A percentile compares a stretch with the other conserved stretches of the same genome.
These are phyloP conservation scores for Filobasidium floriforme DNA, from an alignment of 768 basidiomycete species.

Conservation along the genomic window DNA sequence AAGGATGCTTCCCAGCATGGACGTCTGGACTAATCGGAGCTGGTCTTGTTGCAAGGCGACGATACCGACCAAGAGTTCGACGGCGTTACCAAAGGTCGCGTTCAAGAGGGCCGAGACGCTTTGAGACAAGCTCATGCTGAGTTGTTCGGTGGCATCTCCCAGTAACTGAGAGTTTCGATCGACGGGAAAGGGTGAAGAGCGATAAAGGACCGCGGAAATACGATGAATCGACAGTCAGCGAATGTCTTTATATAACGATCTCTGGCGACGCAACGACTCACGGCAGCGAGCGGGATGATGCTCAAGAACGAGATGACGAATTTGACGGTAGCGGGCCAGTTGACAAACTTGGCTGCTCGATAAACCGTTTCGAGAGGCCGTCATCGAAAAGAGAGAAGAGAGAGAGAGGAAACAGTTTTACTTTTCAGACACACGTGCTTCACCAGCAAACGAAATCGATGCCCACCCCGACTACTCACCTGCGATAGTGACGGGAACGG, in stretches of 20 bases:
- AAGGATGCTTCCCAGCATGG: conserved; percentile 82
- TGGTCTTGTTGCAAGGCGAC: conserved; percentile 74
- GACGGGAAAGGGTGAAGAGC: not conserved
- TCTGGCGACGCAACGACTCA: no score
- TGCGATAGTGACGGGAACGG: conserved; percentile 64
- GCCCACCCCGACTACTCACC: conserved; percentile 48
- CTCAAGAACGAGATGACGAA: conserved; percentile 68
- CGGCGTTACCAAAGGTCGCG: conserved; percentile 52
- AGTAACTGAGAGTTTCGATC: not conserved
- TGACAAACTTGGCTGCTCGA: conserved; percentile 33
- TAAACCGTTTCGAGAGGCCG: not conserved
- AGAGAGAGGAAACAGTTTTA: no score
- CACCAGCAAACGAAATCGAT: not conserved
- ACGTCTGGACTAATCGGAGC: conserved; percentile 84
- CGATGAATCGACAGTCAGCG: not conserved
- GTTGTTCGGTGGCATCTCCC: conserved; percentile 45
- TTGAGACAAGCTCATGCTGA: conserved; percentile 60
- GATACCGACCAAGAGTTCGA: conserved; percentile 82
- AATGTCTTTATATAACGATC: no score
- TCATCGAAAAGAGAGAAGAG: not conserved
- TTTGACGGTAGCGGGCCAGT: conserved; percentile 47
- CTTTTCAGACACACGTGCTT: not conserved
- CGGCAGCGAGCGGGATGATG: conserved; percentile 84
- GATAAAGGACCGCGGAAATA: not conserved
- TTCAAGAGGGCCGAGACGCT: conserved; percentile 81